A percentile compares a stretch with the other conserved stretches of the same genome.
Evolutionary conservation across 1,284 basidiomycete genomes (phyloP).

Genomic region (Boletus chippewaensis): DNA sequence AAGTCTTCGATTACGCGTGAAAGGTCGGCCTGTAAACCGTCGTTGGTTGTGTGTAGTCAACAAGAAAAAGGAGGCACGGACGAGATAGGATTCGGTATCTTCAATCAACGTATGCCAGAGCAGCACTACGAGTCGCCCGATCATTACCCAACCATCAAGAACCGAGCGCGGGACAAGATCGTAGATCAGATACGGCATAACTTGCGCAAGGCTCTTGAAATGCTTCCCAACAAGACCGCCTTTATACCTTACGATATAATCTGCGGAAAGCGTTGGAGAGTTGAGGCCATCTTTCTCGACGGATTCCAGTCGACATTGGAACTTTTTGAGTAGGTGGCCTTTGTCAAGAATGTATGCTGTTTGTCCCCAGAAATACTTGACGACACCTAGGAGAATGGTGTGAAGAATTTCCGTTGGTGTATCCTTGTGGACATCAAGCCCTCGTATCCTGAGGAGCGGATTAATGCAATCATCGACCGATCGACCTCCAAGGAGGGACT

Average conservation of each 20-base stretch:
- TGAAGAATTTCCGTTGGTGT: conserved; percentile 33
- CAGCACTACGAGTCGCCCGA: no score
- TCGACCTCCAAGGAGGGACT: conserved; percentile 1
- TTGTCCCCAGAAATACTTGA: conserved; percentile 35
- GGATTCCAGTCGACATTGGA: background rate
- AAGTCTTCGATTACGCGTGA: no score
- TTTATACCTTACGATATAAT: conserved; percentile 44
- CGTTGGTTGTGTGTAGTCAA: no score
- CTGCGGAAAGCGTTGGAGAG: conserved; percentile 7
- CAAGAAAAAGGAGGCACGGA: no score
- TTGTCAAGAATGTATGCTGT: conserved; percentile 9
- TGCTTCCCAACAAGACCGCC: no score
- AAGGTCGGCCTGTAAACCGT: no score
- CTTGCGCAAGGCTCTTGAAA: no score
- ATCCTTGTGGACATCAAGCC: conserved; percentile 18
- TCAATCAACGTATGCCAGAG: no score
- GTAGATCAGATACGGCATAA: no score
- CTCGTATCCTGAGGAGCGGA: conserved; percentile 7
- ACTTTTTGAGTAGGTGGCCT: background rate
- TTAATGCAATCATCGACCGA: conserved; percentile 12
- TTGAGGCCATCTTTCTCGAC: background rate
- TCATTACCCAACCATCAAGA: no score
- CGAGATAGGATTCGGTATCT: no score
- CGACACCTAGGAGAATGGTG: conserved; percentile 30
- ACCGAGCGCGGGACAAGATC: no score